A percentile compares a stretch with the other conserved stretches of the same genome.
Conservation (phyloP, 2,329 filamentous ascomycete species). For the Cladosporium oxysporum region DNA sequence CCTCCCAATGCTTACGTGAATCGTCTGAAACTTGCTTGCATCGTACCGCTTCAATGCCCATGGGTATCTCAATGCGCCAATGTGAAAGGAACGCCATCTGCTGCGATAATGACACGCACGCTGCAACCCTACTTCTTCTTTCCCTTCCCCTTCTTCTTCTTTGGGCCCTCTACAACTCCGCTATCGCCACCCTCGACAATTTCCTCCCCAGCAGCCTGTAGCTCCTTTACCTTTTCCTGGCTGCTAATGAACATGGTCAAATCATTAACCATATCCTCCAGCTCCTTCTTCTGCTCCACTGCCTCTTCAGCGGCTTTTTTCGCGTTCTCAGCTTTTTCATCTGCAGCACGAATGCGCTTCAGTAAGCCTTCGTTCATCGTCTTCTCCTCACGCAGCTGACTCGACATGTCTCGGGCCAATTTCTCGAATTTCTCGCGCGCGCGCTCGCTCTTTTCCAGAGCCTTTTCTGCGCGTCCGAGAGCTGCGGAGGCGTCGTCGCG, state of each 20-base stretch:
- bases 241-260: slow-evolving; percentile 84
- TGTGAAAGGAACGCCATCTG: background rate
- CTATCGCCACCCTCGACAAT: slow-evolving; percentile 67
- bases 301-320: slow-evolving; percentile 48
- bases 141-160: slow-evolving; percentile 50
- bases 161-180: slow-evolving; percentile 57
- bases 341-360: slow-evolving; percentile 73
- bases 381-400: slow-evolving; percentile 83
- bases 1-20: background rate
- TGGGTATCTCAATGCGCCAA: slow-evolving; percentile 11
- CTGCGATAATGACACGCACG: background rate
- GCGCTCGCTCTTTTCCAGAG: slow-evolving; percentile 66
- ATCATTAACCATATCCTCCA: slow-evolving; percentile 85
- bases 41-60: background rate
- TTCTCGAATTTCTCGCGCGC: slow-evolving; percentile 72
- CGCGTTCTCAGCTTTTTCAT: slow-evolving; percentile 58
- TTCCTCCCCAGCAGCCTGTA: slow-evolving; percentile 64
- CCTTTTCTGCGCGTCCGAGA: slow-evolving; percentile 70
- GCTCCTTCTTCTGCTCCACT: slow-evolving; percentile 63
- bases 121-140: slow-evolving; percentile 38
- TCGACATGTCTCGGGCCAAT: slow-evolving; percentile 73
- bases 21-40: background rate
- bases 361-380: slow-evolving; percentile 78
- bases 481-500: slow-evolving; percentile 56
- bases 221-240: slow-evolving; percentile 73